phyloP scores from a whole-genome alignment of 2,329 filamentous ascomycete genomes.

The Xylaria sp. region DNA sequence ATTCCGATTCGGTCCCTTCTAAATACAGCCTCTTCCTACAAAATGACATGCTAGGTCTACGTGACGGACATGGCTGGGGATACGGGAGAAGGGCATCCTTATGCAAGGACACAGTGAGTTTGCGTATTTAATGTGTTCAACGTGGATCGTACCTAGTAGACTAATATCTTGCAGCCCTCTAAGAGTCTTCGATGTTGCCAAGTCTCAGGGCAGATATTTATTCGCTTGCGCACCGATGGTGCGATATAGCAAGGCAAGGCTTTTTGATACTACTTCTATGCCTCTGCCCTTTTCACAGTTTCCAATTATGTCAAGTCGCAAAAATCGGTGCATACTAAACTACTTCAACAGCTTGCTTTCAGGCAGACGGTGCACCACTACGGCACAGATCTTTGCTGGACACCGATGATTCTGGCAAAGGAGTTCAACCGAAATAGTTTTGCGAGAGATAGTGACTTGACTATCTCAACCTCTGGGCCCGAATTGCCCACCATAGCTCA shows the following conservation, averaged over 20 bases:
- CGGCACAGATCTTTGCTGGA: constrained; percentile 74
- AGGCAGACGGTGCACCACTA: constrained; percentile 73
- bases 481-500: constrained; percentile 73
- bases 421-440: constrained; percentile 72
- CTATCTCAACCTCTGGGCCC: constrained; percentile 60
- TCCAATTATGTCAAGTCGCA: neutral
- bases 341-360: constrained; percentile 64
- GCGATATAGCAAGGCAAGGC: constrained; percentile 47
- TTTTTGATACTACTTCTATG: neutral
- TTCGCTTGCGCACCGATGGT: constrained; percentile 61
- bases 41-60: constrained; percentile 21
- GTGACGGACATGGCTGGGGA: constrained; percentile 41
- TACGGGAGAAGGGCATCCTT: constrained; percentile 36
- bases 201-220: constrained; percentile 54
- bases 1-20: neutral
- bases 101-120: constrained; percentile 44
- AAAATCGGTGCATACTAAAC: constrained; percentile 5
- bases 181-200: constrained; percentile 57
- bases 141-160: neutral
- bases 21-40: neutral
- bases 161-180: constrained; percentile 51
- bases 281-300: neutral
- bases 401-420: constrained; percentile 77
- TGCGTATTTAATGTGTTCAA: neutral
- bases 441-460: constrained; percentile 73